Conservation (phyloP, 805 yeast species). For the Ogataea ganodermae region DNA sequence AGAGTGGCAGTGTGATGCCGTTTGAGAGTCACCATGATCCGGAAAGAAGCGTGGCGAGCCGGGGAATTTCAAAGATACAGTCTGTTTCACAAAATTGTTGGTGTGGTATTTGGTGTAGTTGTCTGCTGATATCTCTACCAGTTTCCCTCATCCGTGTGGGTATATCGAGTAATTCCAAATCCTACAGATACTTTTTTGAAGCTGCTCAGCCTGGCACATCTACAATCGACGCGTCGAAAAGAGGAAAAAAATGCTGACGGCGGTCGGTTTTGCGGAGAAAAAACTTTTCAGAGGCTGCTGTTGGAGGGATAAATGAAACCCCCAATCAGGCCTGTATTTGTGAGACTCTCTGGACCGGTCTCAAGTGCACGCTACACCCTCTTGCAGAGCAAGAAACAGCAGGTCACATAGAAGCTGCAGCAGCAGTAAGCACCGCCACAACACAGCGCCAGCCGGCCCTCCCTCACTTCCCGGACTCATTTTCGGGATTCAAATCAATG, state of each 20-base stretch:
- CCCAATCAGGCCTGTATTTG: not conserved
- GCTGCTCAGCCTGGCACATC: not conserved
- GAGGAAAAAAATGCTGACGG: not conserved
- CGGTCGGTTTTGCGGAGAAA: slow-evolving; percentile 2
- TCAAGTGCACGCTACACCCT: not conserved
- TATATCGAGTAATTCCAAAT: no score
- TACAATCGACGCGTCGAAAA: slow-evolving; percentile 3
- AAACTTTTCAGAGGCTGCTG: slow-evolving; percentile 5
- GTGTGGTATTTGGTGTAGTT: not conserved
- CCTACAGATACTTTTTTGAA: no score
- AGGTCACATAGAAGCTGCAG: no score
- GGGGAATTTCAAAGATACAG: not conserved
- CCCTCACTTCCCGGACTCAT: not conserved
- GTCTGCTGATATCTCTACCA: no score
- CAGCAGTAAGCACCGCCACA: no score
- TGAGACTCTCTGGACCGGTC: not conserved
- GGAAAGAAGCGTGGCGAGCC: not conserved
- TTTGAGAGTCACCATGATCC: slow-evolving; percentile 16
- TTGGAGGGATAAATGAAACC: slow-evolving; percentile 1
- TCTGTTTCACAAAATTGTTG: no score
- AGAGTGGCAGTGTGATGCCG: slow-evolving; percentile 4
- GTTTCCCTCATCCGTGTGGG: no score
- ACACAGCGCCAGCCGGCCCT: no score
- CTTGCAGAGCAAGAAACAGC: slow-evolving; percentile 1
- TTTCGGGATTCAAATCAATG: slow-evolving; percentile 5